Conservation (phyloP, 768 basidiomycete species). For the Amanita pseudoporphyria region DNA sequence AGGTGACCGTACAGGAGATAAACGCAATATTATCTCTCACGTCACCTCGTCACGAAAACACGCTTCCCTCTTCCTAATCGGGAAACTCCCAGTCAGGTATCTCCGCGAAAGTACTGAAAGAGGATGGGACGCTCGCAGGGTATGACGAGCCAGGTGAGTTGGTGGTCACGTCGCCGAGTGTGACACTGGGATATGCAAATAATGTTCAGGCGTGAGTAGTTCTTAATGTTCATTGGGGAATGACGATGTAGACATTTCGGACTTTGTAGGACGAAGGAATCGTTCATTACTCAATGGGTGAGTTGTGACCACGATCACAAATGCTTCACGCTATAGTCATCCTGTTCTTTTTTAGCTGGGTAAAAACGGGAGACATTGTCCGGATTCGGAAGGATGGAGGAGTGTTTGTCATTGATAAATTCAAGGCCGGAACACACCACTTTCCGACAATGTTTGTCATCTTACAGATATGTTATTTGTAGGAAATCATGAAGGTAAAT, state of each 20-base stretch:
- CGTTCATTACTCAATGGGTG: slow-evolving; percentile 62
- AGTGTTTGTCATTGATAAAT: slow-evolving; percentile 50
- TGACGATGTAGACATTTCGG: neutral
- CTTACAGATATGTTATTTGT: neutral
- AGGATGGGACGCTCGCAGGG: slow-evolving; percentile 45
- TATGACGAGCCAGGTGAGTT: slow-evolving; percentile 56
- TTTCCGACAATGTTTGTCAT: neutral
- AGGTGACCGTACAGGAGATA: too few species aligned
- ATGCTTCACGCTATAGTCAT: too few species aligned
- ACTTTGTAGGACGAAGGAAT: slow-evolving; percentile 66
- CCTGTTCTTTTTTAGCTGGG: slow-evolving; percentile 39
- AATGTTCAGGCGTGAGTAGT: slow-evolving; percentile 49
- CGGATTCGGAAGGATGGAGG: slow-evolving; percentile 43
- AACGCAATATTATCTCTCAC: too few species aligned
- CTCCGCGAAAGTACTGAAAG: slow-evolving; percentile 42
- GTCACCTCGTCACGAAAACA: too few species aligned
- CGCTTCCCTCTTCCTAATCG: too few species aligned
- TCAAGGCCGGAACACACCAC: slow-evolving; percentile 45
- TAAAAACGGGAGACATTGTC: slow-evolving; percentile 61
- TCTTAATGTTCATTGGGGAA: neutral
- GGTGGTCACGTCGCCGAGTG: slow-evolving; percentile 41
- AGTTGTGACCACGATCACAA: slow-evolving; percentile 8
- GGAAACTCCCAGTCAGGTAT: too few species aligned
- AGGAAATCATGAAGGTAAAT: slow-evolving; percentile 38
- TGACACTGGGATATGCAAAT: slow-evolving; percentile 47